Evolutionary conservation across 2,329 filamentous ascomycete genomes (phyloP).

Genomic region (Alternaria sp.): DNA sequence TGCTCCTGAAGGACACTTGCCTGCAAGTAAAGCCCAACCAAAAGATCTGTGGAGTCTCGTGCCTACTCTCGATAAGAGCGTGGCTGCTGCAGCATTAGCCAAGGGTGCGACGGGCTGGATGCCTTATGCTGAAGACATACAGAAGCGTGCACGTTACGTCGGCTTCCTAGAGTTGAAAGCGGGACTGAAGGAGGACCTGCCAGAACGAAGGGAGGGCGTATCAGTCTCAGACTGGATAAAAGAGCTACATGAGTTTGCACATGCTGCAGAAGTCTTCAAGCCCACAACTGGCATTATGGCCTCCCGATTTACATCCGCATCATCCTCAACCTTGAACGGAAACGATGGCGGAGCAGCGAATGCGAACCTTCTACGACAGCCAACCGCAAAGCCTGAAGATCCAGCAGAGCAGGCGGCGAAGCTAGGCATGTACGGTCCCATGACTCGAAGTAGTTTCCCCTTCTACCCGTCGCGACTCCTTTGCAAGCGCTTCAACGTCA

Average conservation of each 20-base stretch:
- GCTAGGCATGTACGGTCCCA: slow-evolving; percentile 88
- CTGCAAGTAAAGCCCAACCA: slow-evolving; percentile 67
- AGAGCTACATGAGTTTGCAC: slow-evolving; percentile 80
- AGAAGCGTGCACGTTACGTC: slow-evolving; percentile 81
- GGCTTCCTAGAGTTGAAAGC: slow-evolving; percentile 80
- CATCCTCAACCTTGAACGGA: slow-evolving; percentile 41
- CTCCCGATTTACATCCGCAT: slow-evolving; percentile 78
- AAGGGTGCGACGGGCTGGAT: slow-evolving; percentile 68
- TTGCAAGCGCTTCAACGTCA: slow-evolving; percentile 96
- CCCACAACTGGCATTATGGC: slow-evolving; percentile 94
- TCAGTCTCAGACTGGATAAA: slow-evolving; percentile 76
- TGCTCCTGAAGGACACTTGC: slow-evolving; percentile 67
- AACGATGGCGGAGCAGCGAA: slow-evolving; percentile 28
- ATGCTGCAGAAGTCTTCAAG: slow-evolving; percentile 81
- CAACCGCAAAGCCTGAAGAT: slow-evolving; percentile 68
- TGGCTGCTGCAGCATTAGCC: slow-evolving; percentile 55
- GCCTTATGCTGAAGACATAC: slow-evolving; percentile 83
- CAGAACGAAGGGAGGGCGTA: slow-evolving; percentile 59
- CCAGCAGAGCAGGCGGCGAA: slow-evolving; percentile 85
- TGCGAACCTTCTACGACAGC: slow-evolving; percentile 53
- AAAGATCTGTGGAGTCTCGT: slow-evolving; percentile 60
- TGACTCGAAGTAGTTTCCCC: slow-evolving; percentile 75
- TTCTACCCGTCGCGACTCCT: slow-evolving; percentile 84
- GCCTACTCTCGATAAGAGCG: slow-evolving; percentile 49
- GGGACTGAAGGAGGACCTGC: slow-evolving; percentile 62